These are phyloP conservation scores for Parathielavia hyrcaniae DNA, from an alignment of 495 filamentous ascomycete genomes.

Conservation along the genomic window DNA sequence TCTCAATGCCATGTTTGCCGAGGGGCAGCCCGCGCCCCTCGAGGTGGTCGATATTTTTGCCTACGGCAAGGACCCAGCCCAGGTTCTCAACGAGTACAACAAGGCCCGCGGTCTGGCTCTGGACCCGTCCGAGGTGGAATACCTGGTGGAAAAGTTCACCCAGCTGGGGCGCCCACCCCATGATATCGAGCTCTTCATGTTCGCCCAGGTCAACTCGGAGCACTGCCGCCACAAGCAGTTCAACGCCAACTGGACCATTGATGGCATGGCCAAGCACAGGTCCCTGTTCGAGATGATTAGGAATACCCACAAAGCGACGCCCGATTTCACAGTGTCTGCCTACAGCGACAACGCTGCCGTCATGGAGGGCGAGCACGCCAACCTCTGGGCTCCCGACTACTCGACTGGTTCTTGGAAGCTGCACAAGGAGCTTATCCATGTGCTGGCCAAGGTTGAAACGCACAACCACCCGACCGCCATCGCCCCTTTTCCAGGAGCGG, in stretches of 20 bases:
- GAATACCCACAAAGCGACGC: conserved; percentile 78
- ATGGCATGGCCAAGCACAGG: conserved; percentile 68
- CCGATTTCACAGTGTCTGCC: conserved; percentile 77
- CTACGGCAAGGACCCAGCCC: conserved; percentile 53
- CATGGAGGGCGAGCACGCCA: conserved; percentile 64
- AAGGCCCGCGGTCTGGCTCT: conserved; percentile 73
- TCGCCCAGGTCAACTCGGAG: conserved; percentile 90
- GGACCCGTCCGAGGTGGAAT: conserved; percentile 87
- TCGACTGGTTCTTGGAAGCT: conserved; percentile 80
- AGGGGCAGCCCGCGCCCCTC: conserved; percentile 62
- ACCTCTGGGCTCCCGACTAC: conserved; percentile 79
- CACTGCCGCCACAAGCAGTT: conserved; percentile 77
- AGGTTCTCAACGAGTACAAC: conserved; percentile 75
- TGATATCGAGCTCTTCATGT: conserved; percentile 98
- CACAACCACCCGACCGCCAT: conserved; percentile 98
- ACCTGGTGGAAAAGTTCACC: conserved; percentile 77
- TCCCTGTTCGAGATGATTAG: conserved; percentile 92
- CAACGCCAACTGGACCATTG: conserved; percentile 96
- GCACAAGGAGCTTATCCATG: conserved; percentile 80
- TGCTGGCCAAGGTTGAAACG: conserved; percentile 92
- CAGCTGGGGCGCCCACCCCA: conserved; percentile 67
- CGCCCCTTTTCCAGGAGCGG: conserved; percentile 75
- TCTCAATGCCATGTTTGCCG: conserved; percentile 69
- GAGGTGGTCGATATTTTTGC: conserved; percentile 65
- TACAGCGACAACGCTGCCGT: conserved; percentile 98